Evolutionary conservation across 75 land plant species (phyloP), one percentile per base, ranked within the genome.

Genomic region (Picea sitchensis): DNA sequence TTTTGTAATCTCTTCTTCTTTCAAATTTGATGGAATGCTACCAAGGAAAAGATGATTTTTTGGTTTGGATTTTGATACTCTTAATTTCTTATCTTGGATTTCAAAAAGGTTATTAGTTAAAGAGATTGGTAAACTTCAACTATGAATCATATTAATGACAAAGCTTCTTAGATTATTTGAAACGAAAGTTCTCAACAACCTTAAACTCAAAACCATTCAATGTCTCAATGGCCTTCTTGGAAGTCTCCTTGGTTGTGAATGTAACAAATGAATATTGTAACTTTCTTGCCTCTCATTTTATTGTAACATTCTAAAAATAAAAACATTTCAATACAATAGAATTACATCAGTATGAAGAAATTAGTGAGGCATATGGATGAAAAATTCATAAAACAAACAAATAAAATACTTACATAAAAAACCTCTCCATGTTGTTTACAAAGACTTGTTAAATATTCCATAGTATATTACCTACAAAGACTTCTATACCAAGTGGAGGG

Each of bases 401-500:
- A 61, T 62, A 60, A 36, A 13, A 61, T 8, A 65, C 69, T 64
- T 34, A 96, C 99, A 91, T 96, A 95, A 82, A 84, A 84, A 58
- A 92, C 82, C 59, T 96, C 98, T 17, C 99, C 99, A 79, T 89
- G 81, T 72, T 88, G 68, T 79, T 89, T 84, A 82, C 93, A 94
- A 32, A 90, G 87, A 18, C 84, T 88, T 38, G 90, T 84, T 61
- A 96, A 1, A 78, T 86, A 79, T 96, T 98, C 67, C 90, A 90
- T 8, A 91, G 92, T 63, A 96, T 84, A 30, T 94, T 94, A 12
- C 98, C 98, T 63, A 96, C 81, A 78, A 96, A 96, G 38, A 96
- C 87, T 87, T 96, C 98, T 18, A 95, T 88, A 23, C 99, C 99
- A 91, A 92, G 98, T 32, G 96, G 96, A 38, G 99, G 99, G 58